Evolutionary conservation across 2,329 filamentous ascomycete genomes (phyloP), one percentile per base, ranked within the genome.

Genomic region (Penicillium sp.): DNA sequence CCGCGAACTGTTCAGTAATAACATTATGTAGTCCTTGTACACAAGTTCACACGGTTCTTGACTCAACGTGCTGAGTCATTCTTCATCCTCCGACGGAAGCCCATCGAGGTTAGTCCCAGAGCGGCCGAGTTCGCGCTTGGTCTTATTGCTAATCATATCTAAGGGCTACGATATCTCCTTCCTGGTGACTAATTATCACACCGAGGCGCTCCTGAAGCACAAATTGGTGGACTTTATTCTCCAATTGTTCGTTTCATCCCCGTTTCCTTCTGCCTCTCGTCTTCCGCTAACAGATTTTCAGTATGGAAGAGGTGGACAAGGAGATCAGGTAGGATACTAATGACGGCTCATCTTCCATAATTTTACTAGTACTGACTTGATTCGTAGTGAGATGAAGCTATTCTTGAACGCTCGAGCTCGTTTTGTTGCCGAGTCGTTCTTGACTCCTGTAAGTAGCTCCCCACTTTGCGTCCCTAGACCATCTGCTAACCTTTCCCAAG

Each of bases 191-290:
- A 99, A 99, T 77, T 95, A 94, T 80, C 94, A 99, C 68, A 97
- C 94, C 4, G 94, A 97, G 74, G 89, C 95, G 72, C 96, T 99
- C 91, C 75, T 97, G 71, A 97, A 97, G 81, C 93, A 99, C 73
- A 97, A 99, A 80, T 81, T 99, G 64, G 95, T 99, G 31, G 94
- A 99, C 73, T 99, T 99, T 69, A 95, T 99, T 64, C 96, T 99
- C 61, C 87, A 97, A 69, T 99, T 99, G 44, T 49, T 16, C 13
- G 26, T 45, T 24, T 39, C 10, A 6, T 8, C 34, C 15, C 18
- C 8, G 12, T 4, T 16, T 9, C 15, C 15, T 10, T 2, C 18
- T 6, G 23, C 10, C 9, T 26, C 23, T 13, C 41, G 28, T 12
- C 9, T n/a, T 21, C 26, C 9, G 21, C 23, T 43, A 29, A 43